Conservation (phyloP, 2,329 filamentous ascomycete genomes). For the Penicillium sp. region DNA sequence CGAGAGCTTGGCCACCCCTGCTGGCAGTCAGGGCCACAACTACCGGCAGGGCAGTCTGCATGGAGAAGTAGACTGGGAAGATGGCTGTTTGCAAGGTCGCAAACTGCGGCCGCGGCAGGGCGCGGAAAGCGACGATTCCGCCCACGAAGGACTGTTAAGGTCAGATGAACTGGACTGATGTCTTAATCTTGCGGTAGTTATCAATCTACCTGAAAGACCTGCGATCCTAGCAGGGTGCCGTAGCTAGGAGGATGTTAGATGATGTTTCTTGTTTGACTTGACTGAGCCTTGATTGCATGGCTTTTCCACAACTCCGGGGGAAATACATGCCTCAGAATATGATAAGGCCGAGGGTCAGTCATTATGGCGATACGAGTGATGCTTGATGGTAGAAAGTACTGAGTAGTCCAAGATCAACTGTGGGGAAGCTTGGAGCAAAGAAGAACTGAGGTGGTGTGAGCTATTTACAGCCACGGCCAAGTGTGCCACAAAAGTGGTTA, state of each 20-base stretch:
- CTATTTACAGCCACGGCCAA: constrained; percentile 1
- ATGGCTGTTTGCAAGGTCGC: constrained; percentile 74
- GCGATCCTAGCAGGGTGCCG: constrained; percentile 81
- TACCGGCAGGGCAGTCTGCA: constrained; percentile 76
- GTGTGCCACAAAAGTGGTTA: not conserved
- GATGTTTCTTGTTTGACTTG: not conserved
- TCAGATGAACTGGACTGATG: constrained; percentile 1
- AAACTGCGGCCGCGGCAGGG: constrained; percentile 78
- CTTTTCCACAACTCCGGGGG: not conserved
- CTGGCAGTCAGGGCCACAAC: constrained; percentile 80
- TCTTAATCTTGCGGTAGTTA: not conserved
- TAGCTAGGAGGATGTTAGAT: constrained; percentile 59
- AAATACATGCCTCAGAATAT: constrained; percentile 34
- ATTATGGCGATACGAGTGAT: constrained; percentile 20
- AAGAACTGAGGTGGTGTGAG: constrained; percentile 1
- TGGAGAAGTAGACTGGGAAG: constrained; percentile 79
- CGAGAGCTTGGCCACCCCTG: constrained; percentile 45
- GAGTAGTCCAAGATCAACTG: constrained; percentile 5
- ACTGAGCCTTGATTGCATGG: not conserved
- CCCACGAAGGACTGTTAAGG: constrained; percentile 68
- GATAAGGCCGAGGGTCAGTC: constrained; percentile 39
- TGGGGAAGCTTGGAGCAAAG: constrained; percentile 5
- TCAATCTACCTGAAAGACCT: constrained; percentile 73
- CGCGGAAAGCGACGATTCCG: constrained; percentile 74
- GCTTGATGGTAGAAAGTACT: not conserved